These are phyloP conservation scores for Liquidambar formosana DNA, from an alignment of 164 flowering plant species.

Conservation along the genomic window DNA sequence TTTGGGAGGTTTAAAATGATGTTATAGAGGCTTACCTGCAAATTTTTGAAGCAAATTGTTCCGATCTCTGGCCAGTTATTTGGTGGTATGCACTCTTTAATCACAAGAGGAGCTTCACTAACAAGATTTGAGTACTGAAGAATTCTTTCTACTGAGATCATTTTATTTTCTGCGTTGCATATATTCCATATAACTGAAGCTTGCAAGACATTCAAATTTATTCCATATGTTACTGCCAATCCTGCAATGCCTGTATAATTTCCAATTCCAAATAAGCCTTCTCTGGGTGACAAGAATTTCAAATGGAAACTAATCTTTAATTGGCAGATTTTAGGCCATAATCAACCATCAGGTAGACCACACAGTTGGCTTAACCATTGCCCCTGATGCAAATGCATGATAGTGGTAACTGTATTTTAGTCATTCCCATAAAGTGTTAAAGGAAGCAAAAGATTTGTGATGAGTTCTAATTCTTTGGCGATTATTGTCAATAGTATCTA, in stretches of 20 bases:
- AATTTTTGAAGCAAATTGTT: slow-evolving; percentile 64
- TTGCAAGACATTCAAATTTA: slow-evolving; percentile 80
- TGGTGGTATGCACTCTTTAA: slow-evolving; percentile 66
- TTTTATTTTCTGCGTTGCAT: slow-evolving; percentile 94
- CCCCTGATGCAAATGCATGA: no score
- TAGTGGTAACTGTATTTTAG: not conserved
- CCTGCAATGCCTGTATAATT: slow-evolving; percentile 83
- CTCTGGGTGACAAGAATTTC: not conserved
- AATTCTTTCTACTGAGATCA: slow-evolving; percentile 95
- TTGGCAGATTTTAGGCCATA: no score
- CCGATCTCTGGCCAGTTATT: slow-evolving; percentile 80
- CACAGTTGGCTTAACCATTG: no score
- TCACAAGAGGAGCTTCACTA: slow-evolving; percentile 83
- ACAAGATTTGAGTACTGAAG: slow-evolving; percentile 76
- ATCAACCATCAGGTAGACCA: no score
- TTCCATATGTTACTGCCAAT: slow-evolving; percentile 93
- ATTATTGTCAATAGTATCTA: not conserved
- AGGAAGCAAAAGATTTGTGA: not conserved
- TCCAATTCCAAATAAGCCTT: slow-evolving; percentile 12
- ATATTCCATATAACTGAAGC: slow-evolving; percentile 93
- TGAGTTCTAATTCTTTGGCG: no score
- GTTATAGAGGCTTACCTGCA: slow-evolving; percentile 48
- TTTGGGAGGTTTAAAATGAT: not conserved
- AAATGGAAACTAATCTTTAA: not conserved
- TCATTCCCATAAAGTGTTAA: not conserved